Evolutionary conservation across 2,329 filamentous ascomycete species (phyloP).

Genomic region (Ciborinia camelliae): DNA sequence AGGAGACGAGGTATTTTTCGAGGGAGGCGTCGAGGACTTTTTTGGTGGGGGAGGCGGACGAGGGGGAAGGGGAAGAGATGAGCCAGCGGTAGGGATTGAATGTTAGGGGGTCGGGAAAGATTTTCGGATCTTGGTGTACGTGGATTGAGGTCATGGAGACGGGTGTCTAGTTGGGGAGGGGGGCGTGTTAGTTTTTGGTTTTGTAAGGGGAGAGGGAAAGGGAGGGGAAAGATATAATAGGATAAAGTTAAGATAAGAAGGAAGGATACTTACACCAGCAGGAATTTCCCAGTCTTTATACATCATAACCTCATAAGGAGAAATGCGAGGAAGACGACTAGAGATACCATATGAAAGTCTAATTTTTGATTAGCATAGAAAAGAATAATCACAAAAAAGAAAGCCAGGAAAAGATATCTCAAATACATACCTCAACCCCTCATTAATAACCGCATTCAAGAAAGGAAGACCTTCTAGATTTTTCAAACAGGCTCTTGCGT

Average conservation of each 20-base stretch:
- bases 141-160: constrained; percentile 28
- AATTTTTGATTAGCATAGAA: too few species aligned
- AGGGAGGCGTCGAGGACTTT: constrained; percentile 25
- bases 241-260: too few species aligned
- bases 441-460: constrained; percentile 22
- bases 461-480: constrained; percentile 26
- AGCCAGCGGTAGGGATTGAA: constrained; percentile 30
- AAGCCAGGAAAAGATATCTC: background rate
- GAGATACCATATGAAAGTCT: constrained; percentile 24
- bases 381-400: too few species aligned
- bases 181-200: background rate
- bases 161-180: constrained; percentile 20
- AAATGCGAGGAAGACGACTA: constrained; percentile 22
- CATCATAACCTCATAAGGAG: constrained; percentile 19
- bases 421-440: constrained; percentile 22
- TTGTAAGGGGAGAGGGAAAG: background rate
- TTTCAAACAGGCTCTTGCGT: constrained; percentile 17
- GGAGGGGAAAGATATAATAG: too few species aligned
- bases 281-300: constrained; percentile 25
- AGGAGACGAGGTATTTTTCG: constrained; percentile 28
- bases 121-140: constrained; percentile 26
- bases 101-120: constrained; percentile 23
- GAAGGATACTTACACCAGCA: constrained; percentile 21
- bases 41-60: constrained; percentile 17
- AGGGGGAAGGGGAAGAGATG: background rate